phyloP scores from a whole-genome alignment of 176 grass and related monocot genomes.

The Olyra latifolia region DNA sequence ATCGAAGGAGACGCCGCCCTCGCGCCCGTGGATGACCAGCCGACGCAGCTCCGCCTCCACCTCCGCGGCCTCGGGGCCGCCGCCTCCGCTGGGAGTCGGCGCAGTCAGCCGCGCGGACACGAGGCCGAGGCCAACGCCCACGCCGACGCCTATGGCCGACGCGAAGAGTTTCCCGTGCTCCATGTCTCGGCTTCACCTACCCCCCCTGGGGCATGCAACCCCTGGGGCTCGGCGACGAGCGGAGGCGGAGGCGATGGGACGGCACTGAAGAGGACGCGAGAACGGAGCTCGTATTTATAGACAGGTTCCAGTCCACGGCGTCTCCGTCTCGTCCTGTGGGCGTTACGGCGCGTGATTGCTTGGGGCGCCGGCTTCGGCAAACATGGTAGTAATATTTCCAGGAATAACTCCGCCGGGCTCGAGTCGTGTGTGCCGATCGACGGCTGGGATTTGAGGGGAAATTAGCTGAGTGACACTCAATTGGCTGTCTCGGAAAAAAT shows the following conservation, averaged over 20 bases:
- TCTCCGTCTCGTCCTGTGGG: no score
- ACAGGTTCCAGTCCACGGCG: neutral
- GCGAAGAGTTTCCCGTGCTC: conserved; percentile 21
- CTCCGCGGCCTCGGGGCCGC: neutral
- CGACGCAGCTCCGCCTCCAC: conserved; percentile 50
- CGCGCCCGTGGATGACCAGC: conserved; percentile 55
- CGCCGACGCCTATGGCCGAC: conserved; percentile 30
- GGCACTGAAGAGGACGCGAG: neutral
- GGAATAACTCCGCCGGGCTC: neutral
- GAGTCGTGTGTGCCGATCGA: neutral
- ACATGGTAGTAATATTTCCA: neutral
- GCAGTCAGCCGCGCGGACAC: conserved; percentile 18
- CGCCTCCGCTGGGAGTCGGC: neutral
- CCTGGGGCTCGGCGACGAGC: neutral
- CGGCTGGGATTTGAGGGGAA: no score
- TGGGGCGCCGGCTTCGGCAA: neutral
- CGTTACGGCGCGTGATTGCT: neutral
- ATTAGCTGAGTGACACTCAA: no score
- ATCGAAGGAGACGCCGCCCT: conserved; percentile 52
- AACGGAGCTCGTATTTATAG: neutral
- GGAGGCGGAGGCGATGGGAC: neutral
- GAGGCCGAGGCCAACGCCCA: conserved; percentile 35
- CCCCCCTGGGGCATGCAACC: conserved; percentile 32
- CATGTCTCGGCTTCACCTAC: conserved; percentile 5
- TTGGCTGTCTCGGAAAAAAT: no score